These are phyloP conservation scores for Rhodotorula sp. DNA, from an alignment of 1,284 basidiomycete species.

Conservation along the genomic window DNA sequence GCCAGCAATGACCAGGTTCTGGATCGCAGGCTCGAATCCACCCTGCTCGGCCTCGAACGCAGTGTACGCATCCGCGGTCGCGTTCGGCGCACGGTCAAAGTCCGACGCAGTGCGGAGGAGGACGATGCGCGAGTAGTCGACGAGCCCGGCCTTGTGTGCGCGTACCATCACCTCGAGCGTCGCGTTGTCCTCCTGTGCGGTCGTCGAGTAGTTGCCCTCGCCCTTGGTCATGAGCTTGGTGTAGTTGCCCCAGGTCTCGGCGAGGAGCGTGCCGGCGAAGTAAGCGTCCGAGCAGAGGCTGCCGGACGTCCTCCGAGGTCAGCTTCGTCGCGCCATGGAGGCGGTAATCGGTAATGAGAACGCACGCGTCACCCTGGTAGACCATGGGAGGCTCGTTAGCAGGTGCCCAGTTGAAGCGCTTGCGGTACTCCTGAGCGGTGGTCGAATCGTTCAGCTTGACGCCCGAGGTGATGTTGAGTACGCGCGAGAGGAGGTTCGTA, in stretches of 20 bases:
- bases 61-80: slow-evolving; percentile 32
- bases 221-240: slow-evolving; percentile 51
- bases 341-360: not conserved
- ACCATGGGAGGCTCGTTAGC: slow-evolving; percentile 49
- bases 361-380: slow-evolving; percentile 37
- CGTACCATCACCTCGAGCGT: slow-evolving; percentile 54
- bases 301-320: slow-evolving; percentile 46
- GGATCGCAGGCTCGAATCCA: slow-evolving; percentile 45
- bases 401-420: slow-evolving; percentile 48
- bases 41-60: slow-evolving; percentile 46
- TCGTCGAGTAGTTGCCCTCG: slow-evolving; percentile 52
- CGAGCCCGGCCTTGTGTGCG: slow-evolving; percentile 45
- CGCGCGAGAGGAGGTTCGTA: slow-evolving; percentile 53
- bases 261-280: slow-evolving; percentile 52
- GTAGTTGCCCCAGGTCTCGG: slow-evolving; percentile 53
- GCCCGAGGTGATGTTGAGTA: slow-evolving; percentile 47
- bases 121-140: slow-evolving; percentile 55
- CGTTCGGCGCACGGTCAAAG: slow-evolving; percentile 52
- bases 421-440: slow-evolving; percentile 49
- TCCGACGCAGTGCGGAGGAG: slow-evolving; percentile 55
- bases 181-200: slow-evolving; percentile 58
- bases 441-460: slow-evolving; percentile 51
- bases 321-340: not conserved
- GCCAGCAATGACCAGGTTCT: slow-evolving; percentile 47
- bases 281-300: slow-evolving; percentile 52